A percentile compares a stretch with the other conserved stretches of the same genome.
Evolutionary conservation across 331 rosid genomes (phyloP).

Genomic region (Stylosanthes scabra): DNA sequence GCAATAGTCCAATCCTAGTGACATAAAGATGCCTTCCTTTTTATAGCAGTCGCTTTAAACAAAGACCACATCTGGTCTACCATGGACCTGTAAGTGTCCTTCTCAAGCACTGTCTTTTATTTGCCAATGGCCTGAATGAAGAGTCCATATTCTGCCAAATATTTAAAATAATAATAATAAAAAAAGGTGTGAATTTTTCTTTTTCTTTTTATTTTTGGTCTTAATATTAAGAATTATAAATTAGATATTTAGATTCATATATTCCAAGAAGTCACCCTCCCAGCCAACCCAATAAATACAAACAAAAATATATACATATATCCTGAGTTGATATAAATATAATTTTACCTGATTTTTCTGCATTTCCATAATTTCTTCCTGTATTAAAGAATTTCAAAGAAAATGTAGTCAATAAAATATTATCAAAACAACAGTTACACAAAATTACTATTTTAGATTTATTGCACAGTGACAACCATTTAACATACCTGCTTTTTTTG

Average conservation of each 20-base stretch:
- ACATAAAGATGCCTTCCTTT: slow-evolving; percentile 41
- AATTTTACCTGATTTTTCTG: slow-evolving; percentile 69
- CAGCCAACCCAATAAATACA: too few species aligned
- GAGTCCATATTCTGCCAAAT: slow-evolving; percentile 61
- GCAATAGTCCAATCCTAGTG: slow-evolving; percentile 45
- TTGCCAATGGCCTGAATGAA: slow-evolving; percentile 38
- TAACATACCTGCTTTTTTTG: slow-evolving; percentile 72
- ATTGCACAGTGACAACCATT: not conserved
- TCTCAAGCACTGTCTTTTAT: slow-evolving; percentile 77
- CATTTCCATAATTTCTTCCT: slow-evolving; percentile 72
- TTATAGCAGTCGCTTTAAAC: slow-evolving; percentile 30
- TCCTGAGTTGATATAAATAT: too few species aligned
- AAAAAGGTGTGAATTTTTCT: too few species aligned
- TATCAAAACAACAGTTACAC: slow-evolving; percentile 5
- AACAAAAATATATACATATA: not conserved
- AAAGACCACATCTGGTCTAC: slow-evolving; percentile 50
- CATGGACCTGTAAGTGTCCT: slow-evolving; percentile 94
- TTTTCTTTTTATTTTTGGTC: too few species aligned
- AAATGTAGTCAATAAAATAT: slow-evolving; percentile 38
- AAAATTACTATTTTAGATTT: slow-evolving; percentile 10
- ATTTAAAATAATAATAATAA: too few species aligned
- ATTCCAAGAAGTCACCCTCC: too few species aligned
- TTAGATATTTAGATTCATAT: too few species aligned
- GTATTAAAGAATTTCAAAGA: slow-evolving; percentile 37
- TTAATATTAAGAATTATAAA: too few species aligned